These are phyloP conservation scores for Vitis riparia DNA, from an alignment of 164 flowering plant genomes.

Conservation along the genomic window DNA sequence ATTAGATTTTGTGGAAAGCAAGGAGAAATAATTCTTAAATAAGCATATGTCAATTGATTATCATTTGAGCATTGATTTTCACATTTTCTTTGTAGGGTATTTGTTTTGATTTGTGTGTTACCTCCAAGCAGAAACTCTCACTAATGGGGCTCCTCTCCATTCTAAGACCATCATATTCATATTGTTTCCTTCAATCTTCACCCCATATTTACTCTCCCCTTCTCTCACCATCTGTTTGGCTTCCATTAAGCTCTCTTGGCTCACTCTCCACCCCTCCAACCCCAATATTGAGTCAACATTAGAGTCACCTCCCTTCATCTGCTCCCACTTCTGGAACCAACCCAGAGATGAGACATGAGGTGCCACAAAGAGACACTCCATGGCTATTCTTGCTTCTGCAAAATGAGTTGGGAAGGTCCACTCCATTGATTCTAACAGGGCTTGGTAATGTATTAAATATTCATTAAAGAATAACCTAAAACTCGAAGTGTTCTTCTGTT, in stretches of 20 bases:
- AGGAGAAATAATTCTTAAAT: too few relatives aligned
- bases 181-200: conserved; percentile 24
- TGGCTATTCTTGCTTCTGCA: conserved; percentile 30
- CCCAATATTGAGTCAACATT: conserved; percentile 8
- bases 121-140: conserved; percentile 46
- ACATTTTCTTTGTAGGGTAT: too few relatives aligned
- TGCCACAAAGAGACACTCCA: conserved; percentile 35
- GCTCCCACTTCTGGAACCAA: conserved; percentile 27
- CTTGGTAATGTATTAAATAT: conserved; percentile 24
- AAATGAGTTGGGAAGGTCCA: conserved; percentile 19
- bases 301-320: conserved; percentile 9
- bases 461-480: conserved; percentile 25
- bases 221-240: conserved; percentile 36
- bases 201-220: conserved; percentile 28
- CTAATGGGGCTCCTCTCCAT: conserved; percentile 41
- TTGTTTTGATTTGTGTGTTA: neutral
- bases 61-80: too few relatives aligned
- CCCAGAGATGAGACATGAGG: conserved; percentile 16
- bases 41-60: too few relatives aligned
- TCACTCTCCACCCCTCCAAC: conserved; percentile 30
- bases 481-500: neutral
- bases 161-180: conserved; percentile 37
- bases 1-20: neutral
- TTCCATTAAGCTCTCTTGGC: conserved; percentile 27
- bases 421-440: conserved; percentile 26